Percentiles rank a stretch among this genome's conserved stretches.
These are phyloP conservation scores for Dendrobium catenatum DNA, from an alignment of 106 monocot species.

Conservation along the genomic window DNA sequence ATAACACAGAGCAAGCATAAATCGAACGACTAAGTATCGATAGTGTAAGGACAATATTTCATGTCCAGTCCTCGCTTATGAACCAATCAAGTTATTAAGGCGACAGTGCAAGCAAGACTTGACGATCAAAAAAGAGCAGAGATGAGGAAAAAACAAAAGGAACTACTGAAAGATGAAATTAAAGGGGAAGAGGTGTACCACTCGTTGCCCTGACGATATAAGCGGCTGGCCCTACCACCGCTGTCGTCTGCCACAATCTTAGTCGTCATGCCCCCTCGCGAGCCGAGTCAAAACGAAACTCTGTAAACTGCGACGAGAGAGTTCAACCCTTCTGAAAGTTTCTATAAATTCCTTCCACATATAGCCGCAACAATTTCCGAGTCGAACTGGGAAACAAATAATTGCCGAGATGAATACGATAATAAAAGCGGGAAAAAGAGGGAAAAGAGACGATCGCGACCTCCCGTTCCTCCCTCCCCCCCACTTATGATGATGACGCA, in stretches of 20 bases:
- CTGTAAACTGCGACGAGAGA: background rate
- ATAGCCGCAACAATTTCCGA: background rate
- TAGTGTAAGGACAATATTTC: background rate
- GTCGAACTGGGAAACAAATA: background rate
- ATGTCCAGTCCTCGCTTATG: background rate
- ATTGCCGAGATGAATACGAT: background rate
- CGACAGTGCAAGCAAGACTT: background rate
- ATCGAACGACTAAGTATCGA: background rate
- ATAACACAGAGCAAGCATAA: background rate
- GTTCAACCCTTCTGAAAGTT: background rate
- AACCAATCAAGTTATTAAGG: conserved; percentile 1
- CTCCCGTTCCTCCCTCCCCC: background rate
- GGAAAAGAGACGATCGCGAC: background rate
- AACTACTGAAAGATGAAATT: background rate
- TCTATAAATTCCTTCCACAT: conserved; percentile 2
- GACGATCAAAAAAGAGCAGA: background rate
- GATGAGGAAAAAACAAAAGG: background rate
- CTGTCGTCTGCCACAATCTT: background rate
- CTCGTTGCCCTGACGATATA: background rate
- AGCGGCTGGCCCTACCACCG: background rate
- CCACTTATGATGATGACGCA: background rate
- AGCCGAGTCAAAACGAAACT: background rate
- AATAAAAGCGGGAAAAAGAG: background rate
- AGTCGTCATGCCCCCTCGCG: background rate
- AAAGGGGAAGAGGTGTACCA: background rate